Conservation (phyloP, 805 yeast species). For the Candida fluviatilis region DNA sequence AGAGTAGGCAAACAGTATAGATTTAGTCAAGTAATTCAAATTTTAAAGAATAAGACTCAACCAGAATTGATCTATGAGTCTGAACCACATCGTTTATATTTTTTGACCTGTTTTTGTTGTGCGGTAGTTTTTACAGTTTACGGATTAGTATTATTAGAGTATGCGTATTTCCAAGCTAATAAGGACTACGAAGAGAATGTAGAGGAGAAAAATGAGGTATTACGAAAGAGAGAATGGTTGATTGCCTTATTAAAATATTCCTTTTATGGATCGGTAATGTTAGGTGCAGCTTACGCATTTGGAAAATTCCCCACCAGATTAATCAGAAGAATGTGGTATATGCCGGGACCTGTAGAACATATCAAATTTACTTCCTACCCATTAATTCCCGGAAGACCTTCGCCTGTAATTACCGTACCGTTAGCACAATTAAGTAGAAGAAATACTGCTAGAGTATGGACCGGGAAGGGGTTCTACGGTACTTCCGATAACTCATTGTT, state of each 20-base stretch:
- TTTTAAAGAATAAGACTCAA: slow-evolving; percentile 47
- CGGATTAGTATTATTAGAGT: slow-evolving; percentile 57
- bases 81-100: slow-evolving; percentile 77
- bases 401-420: slow-evolving; percentile 71
- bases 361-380: slow-evolving; percentile 73
- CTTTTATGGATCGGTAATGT: slow-evolving; percentile 22
- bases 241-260: slow-evolving; percentile 25
- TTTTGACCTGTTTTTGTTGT: slow-evolving; percentile 62
- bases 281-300: slow-evolving; percentile 26
- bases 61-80: slow-evolving; percentile 81
- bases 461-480: slow-evolving; percentile 86
- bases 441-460: slow-evolving; percentile 66
- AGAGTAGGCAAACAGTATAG: slow-evolving; percentile 54
- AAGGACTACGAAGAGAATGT: slow-evolving; percentile 51
- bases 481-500: slow-evolving; percentile 72
- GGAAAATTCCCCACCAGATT: slow-evolving; percentile 60
- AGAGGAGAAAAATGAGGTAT: slow-evolving; percentile 40
- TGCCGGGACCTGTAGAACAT: slow-evolving; percentile 58
- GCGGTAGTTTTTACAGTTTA: slow-evolving; percentile 69
- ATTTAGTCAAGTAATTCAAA: slow-evolving; percentile 58
- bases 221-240: slow-evolving; percentile 38
- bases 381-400: slow-evolving; percentile 66
- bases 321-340: slow-evolving; percentile 70
- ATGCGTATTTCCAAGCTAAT: slow-evolving; percentile 49
- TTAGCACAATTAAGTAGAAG: slow-evolving; percentile 51